These are phyloP conservation scores for Podaxis sp. DNA, from an alignment of 768 basidiomycete species.

Conservation along the genomic window DNA sequence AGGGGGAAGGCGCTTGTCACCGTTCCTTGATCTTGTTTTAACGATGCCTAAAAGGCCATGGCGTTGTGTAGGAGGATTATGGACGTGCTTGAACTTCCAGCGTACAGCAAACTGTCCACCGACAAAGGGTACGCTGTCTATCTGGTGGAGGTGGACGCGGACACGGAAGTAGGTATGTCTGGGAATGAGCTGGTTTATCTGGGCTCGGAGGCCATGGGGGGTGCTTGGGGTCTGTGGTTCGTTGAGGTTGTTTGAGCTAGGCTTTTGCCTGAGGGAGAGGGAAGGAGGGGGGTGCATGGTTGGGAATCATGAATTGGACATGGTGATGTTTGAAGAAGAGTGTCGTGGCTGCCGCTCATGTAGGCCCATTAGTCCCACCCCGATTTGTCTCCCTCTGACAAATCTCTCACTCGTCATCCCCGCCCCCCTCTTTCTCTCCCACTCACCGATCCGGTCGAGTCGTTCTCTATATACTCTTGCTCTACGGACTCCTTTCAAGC, in stretches of 20 bases:
- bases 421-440: conserved; percentile 26
- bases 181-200: neutral
- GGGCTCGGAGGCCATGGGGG: neutral
- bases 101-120: conserved; percentile 66
- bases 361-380: neutral
- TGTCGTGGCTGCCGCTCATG: no score
- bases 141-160: neutral
- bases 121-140: conserved; percentile 71
- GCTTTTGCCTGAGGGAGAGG: neutral
- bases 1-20: conserved; percentile 8
- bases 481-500: no score
- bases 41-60: conserved; percentile 15
- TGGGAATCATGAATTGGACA: neutral
- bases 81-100: conserved; percentile 67
- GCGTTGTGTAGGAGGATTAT: neutral
- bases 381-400: conserved; percentile 5
- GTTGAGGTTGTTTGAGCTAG: neutral
- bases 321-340: neutral
- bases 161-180: neutral
- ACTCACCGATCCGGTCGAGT: conserved; percentile 34
- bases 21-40: conserved; percentile 17
- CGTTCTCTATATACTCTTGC: no score
- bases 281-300: neutral
- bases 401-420: conserved; percentile 21
- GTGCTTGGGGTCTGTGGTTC: neutral